Conservation (phyloP, 352 stramenopile species). For the Phytopythium helicoides region DNA sequence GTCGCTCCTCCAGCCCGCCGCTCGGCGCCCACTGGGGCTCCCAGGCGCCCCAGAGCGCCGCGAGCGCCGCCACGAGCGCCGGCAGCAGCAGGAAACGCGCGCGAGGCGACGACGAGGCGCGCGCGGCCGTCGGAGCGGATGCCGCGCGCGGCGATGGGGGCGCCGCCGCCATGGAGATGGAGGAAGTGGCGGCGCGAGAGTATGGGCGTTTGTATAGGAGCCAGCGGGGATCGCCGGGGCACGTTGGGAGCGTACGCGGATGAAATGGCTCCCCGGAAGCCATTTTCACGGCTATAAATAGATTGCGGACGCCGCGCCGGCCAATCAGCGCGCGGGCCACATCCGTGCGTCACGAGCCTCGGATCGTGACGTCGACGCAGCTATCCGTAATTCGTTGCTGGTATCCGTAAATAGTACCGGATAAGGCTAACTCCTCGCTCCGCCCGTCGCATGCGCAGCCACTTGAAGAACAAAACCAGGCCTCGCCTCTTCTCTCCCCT, state of each 20-base stretch:
- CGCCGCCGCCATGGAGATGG: not conserved
- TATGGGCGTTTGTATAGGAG: not conserved
- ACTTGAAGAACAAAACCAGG: too few relatives aligned
- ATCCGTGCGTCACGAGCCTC: not conserved
- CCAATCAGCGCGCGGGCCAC: not conserved
- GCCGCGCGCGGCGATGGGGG: not conserved
- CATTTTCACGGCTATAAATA: too few relatives aligned
- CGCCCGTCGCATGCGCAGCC: conserved; percentile 2
- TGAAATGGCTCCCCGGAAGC: too few relatives aligned
- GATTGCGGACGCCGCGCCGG: too few relatives aligned
- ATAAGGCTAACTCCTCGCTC: not conserved
- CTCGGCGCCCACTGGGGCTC: conserved; percentile 6
- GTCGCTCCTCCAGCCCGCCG: conserved; percentile 21
- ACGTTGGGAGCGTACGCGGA: not conserved
- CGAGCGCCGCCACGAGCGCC: conserved; percentile 15
- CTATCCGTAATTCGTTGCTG: too few relatives aligned
- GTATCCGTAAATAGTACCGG: not conserved
- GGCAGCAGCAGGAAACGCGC: conserved; percentile 34
- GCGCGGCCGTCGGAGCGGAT: not conserved
- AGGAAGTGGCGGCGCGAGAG: not conserved
- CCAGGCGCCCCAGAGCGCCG: conserved; percentile 21
- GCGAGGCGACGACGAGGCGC: not conserved
- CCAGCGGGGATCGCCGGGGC: not conserved
- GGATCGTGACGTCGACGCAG: not conserved
- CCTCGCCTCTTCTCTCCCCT: too few relatives aligned